Conservation (phyloP, 2,329 filamentous ascomycete genomes). For the Nectriaceae sp. region DNA sequence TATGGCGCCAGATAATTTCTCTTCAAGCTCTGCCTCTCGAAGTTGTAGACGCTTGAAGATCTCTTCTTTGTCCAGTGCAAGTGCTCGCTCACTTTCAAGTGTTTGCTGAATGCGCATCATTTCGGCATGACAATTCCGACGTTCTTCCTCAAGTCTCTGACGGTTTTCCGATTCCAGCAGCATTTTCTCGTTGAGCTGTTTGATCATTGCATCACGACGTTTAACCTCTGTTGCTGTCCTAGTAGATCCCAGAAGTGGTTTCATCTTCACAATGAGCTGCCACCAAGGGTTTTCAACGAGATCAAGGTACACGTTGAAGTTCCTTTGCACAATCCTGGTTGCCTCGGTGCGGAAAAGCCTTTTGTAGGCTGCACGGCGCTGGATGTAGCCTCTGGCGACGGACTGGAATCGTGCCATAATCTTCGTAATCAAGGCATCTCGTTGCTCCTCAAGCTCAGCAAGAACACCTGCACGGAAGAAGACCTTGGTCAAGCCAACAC, state of each 20-base stretch:
- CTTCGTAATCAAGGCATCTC: constrained; percentile 87
- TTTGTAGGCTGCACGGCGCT: constrained; percentile 88
- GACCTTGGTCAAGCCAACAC: constrained; percentile 94
- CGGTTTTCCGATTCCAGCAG: constrained; percentile 72
- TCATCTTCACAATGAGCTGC: constrained; percentile 93
- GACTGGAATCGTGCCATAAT: constrained; percentile 96
- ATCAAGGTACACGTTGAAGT: constrained; percentile 89
- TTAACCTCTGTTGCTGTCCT: constrained; percentile 92
- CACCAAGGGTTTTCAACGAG: constrained; percentile 96
- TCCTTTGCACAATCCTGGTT: constrained; percentile 89
- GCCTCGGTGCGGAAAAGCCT: constrained; percentile 92
- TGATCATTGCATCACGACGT: constrained; percentile 91
- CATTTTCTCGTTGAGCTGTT: constrained; percentile 83
- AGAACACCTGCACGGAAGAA: constrained; percentile 97
- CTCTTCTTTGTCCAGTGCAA: constrained; percentile 96
- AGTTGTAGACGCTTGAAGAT: constrained; percentile 96
- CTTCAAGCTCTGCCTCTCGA: constrained; percentile 87
- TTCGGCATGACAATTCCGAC: constrained; percentile 82
- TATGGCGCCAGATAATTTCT: constrained; percentile 88
- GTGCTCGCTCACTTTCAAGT: constrained; percentile 90
- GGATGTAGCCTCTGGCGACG: constrained; percentile 84
- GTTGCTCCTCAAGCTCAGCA: constrained; percentile 93
- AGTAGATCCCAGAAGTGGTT: constrained; percentile 88
- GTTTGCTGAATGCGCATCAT: constrained; percentile 90
- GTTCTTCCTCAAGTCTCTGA: constrained; percentile 85